Percentiles rank a stretch among this genome's conserved stretches.
Conservation (phyloP, 2,329 filamentous ascomycete genomes). For the Xylariaceae sp. region DNA sequence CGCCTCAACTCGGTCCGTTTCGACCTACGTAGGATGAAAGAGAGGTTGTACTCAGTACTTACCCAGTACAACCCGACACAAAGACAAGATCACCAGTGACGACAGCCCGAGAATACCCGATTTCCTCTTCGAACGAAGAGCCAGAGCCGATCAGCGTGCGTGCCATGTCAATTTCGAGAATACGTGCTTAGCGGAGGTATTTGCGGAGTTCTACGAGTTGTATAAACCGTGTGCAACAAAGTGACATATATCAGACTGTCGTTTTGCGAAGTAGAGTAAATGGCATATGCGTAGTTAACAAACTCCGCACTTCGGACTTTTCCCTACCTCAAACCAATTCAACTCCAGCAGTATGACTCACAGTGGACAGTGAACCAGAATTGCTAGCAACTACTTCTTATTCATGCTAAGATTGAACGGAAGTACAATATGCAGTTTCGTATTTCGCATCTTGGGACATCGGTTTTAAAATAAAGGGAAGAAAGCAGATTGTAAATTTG, state of each 20-base stretch:
- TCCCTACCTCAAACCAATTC: too few relatives aligned
- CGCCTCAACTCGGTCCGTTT: too few relatives aligned
- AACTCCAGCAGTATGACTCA: too few relatives aligned
- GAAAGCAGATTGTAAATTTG: slow-evolving; percentile 2
- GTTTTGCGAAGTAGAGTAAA: too few relatives aligned
- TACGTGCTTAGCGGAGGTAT: neutral
- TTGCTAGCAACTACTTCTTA: too few relatives aligned
- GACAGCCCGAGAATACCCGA: slow-evolving; percentile 26
- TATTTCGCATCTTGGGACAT: neutral
- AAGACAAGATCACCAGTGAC: slow-evolving; percentile 25
- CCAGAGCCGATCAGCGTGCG: slow-evolving; percentile 26
- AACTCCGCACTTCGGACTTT: too few relatives aligned
- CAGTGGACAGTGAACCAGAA: too few relatives aligned
- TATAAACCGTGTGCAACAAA: too few relatives aligned
- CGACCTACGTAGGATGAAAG: neutral
- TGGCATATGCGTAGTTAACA: too few relatives aligned
- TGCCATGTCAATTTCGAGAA: neutral
- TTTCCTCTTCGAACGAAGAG: slow-evolving; percentile 24
- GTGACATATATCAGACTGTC: too few relatives aligned
- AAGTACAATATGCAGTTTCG: too few relatives aligned
- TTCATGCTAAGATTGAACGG: neutral
- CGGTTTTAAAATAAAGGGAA: neutral
- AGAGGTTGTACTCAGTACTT: neutral
- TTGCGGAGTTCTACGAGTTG: too few relatives aligned
- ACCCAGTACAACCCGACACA: slow-evolving; percentile 28